These are phyloP conservation scores for Cenchrus purpureus DNA, from an alignment of 176 grass and related monocot genomes.

Conservation along the genomic window DNA sequence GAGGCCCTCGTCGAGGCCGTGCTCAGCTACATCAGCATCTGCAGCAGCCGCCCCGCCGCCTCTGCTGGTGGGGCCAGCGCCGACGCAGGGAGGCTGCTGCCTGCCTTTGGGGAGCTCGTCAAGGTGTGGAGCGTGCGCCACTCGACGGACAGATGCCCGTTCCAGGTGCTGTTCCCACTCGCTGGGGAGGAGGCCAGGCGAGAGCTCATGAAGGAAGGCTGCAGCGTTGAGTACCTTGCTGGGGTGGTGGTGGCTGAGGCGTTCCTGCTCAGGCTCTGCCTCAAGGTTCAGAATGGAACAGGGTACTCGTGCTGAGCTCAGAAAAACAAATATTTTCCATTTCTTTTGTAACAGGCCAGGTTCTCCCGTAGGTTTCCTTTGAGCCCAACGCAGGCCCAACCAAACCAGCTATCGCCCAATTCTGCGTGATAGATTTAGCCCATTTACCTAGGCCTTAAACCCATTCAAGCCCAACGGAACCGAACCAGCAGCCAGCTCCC, in stretches of 20 bases:
- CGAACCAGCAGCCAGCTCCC: not conserved
- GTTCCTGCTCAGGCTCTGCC: constrained; percentile 89
- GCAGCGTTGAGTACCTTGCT: constrained; percentile 72
- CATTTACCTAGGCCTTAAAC: not conserved
- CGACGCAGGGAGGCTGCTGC: constrained; percentile 46
- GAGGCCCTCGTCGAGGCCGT: constrained; percentile 74
- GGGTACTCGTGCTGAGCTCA: constrained; percentile 56
- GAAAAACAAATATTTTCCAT: constrained; percentile 9
- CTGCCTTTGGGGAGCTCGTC: constrained; percentile 78
- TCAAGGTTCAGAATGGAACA: constrained; percentile 67
- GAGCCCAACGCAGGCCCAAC: not conserved
- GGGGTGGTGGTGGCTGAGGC: constrained; percentile 72
- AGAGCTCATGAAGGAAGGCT: constrained; percentile 61
- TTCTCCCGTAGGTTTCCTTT: not conserved
- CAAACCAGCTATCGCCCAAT: not conserved
- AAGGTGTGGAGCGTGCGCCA: constrained; percentile 84
- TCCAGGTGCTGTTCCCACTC: constrained; percentile 79
- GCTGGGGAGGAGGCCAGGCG: constrained; percentile 69
- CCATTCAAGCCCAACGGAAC: not conserved
- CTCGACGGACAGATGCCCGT: constrained; percentile 50
- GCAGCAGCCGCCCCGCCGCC: constrained; percentile 47
- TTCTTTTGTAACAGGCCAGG: not conserved
- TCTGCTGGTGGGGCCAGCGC: not conserved
- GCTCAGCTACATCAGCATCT: constrained; percentile 87
- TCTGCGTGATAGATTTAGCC: not conserved